Conservation (phyloP, 2,329 filamentous ascomycete genomes). For the Botrytis byssoidea region DNA sequence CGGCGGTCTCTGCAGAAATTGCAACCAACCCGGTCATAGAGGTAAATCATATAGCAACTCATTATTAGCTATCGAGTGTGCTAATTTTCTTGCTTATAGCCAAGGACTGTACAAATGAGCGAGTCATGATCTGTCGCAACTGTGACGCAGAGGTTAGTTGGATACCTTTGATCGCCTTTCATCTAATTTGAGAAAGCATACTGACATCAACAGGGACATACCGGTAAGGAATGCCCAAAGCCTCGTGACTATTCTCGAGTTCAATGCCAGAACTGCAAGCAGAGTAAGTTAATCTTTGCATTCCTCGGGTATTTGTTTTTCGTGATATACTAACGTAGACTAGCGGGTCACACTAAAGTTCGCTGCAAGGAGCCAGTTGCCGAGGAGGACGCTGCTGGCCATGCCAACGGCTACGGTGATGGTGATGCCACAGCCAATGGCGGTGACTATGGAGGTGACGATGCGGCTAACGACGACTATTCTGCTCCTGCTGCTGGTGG, state of each 20-base stretch:
- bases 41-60: not conserved
- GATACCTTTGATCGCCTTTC: not conserved
- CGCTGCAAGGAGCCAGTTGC: conserved; percentile 42
- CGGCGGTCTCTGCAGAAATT: conserved; percentile 59
- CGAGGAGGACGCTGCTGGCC: conserved; percentile 28
- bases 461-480: conserved; percentile 9
- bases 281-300: conserved; percentile 39
- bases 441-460: not conserved
- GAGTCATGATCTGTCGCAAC: conserved; percentile 47
- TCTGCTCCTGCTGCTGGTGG: conserved; percentile 9
- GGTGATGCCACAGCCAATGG: not conserved
- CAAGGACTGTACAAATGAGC: conserved; percentile 48
- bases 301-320: not conserved
- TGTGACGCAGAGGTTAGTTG: conserved; percentile 52
- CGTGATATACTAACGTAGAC: not conserved
- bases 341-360: conserved; percentile 43
- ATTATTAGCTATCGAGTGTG: not conserved
- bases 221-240: conserved; percentile 58
- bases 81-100: conserved; percentile 25
- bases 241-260: conserved; percentile 53
- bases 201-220: conserved; percentile 48
- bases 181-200: not conserved
- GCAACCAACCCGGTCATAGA: conserved; percentile 61
- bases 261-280: conserved; percentile 56
- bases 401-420: conserved; percentile 15